Base-by-base conservation (phyloP, 1,284 basidiomycete genomes). In the Sanghuangporus sanghuang region DNA sequence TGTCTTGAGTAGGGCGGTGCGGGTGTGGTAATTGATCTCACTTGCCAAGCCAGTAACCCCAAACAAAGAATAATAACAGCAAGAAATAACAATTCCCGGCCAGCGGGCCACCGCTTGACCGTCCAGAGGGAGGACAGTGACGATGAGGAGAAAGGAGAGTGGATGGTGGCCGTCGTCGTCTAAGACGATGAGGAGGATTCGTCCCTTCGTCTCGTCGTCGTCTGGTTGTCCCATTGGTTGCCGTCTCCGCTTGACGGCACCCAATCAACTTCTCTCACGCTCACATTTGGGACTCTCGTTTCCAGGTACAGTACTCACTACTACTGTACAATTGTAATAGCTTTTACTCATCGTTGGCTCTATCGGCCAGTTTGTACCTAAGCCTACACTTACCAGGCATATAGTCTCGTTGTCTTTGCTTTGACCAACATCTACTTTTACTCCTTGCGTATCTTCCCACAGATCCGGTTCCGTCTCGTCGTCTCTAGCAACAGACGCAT, bases 71-170 rank as follows among this genome's bases (percentile, higher is more conserved):
- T 54, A 16, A 8, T 16, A 54, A 54, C 1, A 54, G 6, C 27
- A 52, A 54, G 14, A 16, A 35, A 14, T 12, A n/a, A 8, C 1
- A 16, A 54, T 11, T 54, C 53, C 53, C 53, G 53, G 35, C 53
- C 53, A 54, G 53, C 53, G 53, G 53, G 53, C 14, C 32, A n/a
- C 44, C 57, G 57, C 57, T 39, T 48, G 57, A 46, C 57, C 46
- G 40, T 59, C 4, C 27, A 38, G 42, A 49, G 8, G 27, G 44
- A 27, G 14, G 46, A 40, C 35, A 48, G 44, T 27, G 57, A 8
- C 44, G 40, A 48, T 46, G 39, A 42, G 12, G 14, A 46, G 16
- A 42, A 44, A n/a, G 35, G 44, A 42, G 56, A 42, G 38, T 11
- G 42, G 56, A 21, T 40, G 32, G 40, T 52, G 50, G 56, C 18